A percentile compares a stretch with the other conserved stretches of the same genome.
These are phyloP conservation scores for Rhododendron molle DNA, from an alignment of 148 eudicot species.

Conservation along the genomic window DNA sequence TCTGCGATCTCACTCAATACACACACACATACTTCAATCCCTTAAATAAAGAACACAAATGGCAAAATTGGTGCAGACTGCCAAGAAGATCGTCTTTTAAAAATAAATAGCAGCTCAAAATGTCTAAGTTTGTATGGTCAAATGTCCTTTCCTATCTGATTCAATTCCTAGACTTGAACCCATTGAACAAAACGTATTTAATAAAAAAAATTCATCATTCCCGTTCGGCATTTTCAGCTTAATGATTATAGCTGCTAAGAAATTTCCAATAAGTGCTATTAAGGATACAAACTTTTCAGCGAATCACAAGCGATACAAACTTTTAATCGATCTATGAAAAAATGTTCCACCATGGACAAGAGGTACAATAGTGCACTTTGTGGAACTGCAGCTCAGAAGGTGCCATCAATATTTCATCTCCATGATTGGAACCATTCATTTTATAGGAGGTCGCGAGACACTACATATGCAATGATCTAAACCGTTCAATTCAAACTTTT, in stretches of 20 bases:
- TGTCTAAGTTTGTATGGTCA: no score
- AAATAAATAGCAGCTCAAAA: no score
- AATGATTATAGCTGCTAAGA: background rate
- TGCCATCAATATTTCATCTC: background rate
- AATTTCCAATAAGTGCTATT: background rate
- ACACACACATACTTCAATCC: background rate
- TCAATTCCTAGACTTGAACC: background rate
- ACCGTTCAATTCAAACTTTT: background rate
- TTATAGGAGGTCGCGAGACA: background rate
- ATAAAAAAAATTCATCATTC: background rate
- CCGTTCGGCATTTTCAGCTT: background rate
- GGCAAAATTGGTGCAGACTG: background rate
- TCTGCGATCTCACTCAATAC: background rate
- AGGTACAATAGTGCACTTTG: background rate
- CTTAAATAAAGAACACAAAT: background rate
- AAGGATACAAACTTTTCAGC: background rate
- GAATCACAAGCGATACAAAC: background rate
- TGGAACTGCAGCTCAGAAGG: background rate
- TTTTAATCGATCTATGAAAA: background rate
- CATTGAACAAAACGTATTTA: background rate
- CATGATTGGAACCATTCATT: background rate
- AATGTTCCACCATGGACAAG: background rate
- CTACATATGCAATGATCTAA: background rate
- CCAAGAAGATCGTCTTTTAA: no score
- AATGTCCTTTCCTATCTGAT: background rate